These are phyloP conservation scores for Diaporthe ampelina DNA, from an alignment of 2,329 filamentous ascomycete genomes.

Conservation along the genomic window DNA sequence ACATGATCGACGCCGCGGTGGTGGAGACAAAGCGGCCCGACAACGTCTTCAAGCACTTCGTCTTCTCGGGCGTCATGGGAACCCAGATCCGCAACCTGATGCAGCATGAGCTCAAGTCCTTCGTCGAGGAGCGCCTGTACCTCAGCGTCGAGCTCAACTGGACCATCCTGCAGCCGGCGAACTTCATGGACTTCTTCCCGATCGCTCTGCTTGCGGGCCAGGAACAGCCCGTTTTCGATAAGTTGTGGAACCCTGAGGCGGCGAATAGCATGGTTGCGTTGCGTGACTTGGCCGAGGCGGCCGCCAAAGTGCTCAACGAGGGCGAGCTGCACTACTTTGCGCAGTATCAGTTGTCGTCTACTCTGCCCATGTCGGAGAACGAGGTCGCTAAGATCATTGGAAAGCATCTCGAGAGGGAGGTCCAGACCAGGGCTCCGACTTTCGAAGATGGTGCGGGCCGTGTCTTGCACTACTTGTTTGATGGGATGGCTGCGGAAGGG, in stretches of 20 bases:
- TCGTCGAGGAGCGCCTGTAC: conserved; percentile 53
- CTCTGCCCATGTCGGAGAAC: conserved; percentile 33
- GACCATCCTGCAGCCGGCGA: conserved; percentile 53
- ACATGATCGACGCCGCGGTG: conserved; percentile 54
- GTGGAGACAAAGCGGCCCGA: conserved; percentile 42
- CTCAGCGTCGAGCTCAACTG: conserved; percentile 49
- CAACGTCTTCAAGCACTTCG: conserved; percentile 51
- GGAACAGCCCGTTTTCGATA: conserved; percentile 17
- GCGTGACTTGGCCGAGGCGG: conserved; percentile 43
- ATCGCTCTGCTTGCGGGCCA: conserved; percentile 25
- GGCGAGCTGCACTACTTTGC: conserved; percentile 43
- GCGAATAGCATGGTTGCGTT: conserved; percentile 40
- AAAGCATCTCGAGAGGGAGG: conserved; percentile 24
- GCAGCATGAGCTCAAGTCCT: conserved; percentile 53
- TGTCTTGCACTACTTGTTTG: conserved; percentile 5
- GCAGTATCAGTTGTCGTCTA: conserved; percentile 43
- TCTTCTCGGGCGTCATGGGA: conserved; percentile 52
- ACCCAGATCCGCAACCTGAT: conserved; percentile 52
- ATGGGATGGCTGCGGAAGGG: conserved; percentile 12
- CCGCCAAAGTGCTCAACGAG: conserved; percentile 41
- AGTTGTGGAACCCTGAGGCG: conserved; percentile 38
- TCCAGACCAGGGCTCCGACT: neutral
- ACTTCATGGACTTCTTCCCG: conserved; percentile 50
- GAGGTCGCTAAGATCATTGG: conserved; percentile 36
- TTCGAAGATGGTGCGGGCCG: neutral